Conservation (phyloP, 177 flowering plant genomes). For the Tripterygium wilfordii region DNA sequence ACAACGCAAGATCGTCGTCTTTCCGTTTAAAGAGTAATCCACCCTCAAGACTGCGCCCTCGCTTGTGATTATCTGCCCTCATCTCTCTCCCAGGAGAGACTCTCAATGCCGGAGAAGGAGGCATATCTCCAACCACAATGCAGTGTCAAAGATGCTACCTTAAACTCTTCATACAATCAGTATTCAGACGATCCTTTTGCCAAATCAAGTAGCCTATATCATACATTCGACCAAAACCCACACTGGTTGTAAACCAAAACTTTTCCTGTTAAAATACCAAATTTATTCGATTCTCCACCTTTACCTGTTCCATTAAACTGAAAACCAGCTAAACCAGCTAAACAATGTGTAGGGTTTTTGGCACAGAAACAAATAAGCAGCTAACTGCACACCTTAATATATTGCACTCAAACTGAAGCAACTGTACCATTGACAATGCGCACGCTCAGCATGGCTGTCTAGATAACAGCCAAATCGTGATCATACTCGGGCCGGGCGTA, state of each 20-base stretch:
- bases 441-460: background rate
- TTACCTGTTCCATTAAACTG: too few species aligned
- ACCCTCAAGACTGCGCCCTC: conserved; percentile 74
- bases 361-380: background rate
- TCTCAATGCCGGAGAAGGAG: conserved; percentile 78
- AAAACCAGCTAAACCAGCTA: too few species aligned
- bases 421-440: conserved; percentile 3
- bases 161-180: too few species aligned
- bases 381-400: conserved; percentile 1
- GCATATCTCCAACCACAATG: too few species aligned
- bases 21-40: conserved; percentile 52
- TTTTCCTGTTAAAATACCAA: too few species aligned
- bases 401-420: background rate
- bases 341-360: too few species aligned
- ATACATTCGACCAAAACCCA: conserved; percentile 3
- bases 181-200: too few species aligned
- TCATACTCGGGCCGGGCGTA: too few species aligned
- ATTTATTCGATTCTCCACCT: too few species aligned
- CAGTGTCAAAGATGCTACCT: too few species aligned
- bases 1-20: conserved; percentile 89
- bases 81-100: conserved; percentile 61
- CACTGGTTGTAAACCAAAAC: too few species aligned
- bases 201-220: conserved; percentile 6
- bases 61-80: conserved; percentile 50
- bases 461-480: too few species aligned